Percentiles rank a stretch among this genome's conserved stretches.
These are phyloP conservation scores for Kluyveromyces marxianus DNA, from an alignment of 1,139 yeast species.

Conservation along the genomic window DNA sequence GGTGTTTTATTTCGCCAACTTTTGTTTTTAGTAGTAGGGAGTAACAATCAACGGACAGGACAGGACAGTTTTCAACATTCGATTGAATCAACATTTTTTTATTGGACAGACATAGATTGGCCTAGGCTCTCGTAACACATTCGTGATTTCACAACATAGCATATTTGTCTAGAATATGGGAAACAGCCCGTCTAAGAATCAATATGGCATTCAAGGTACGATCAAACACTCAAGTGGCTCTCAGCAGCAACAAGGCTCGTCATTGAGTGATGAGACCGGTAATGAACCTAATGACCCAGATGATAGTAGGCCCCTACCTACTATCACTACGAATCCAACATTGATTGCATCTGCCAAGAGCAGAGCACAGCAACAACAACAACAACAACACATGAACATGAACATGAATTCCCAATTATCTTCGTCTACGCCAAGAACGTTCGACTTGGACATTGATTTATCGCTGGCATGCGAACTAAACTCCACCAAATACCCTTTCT, in stretches of 20 bases:
- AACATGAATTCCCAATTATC: neutral
- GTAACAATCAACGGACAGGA: no score
- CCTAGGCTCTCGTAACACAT: no score
- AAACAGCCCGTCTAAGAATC: slow-evolving; percentile 33
- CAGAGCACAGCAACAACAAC: slow-evolving; percentile 1
- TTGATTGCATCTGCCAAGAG: slow-evolving; percentile 10
- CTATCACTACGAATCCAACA: slow-evolving; percentile 16
- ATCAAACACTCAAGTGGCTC: slow-evolving; percentile 40
- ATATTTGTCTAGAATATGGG: slow-evolving; percentile 15
- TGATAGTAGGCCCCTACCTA: slow-evolving; percentile 31
- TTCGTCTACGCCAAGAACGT: slow-evolving; percentile 1
- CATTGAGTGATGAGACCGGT: slow-evolving; percentile 23
- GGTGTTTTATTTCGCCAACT: no score
- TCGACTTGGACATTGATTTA: slow-evolving; percentile 48
- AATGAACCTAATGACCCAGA: slow-evolving; percentile 33
- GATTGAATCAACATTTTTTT: no score
- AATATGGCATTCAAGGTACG: slow-evolving; percentile 25
- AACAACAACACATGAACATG: neutral
- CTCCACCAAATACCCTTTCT: slow-evolving; percentile 25
- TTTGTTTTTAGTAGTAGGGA: no score
- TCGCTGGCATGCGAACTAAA: slow-evolving; percentile 38
- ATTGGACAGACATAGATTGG: neutral
- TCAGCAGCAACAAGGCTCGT: slow-evolving; percentile 13
- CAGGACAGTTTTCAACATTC: no score
- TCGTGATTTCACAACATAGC: neutral